Evolutionary conservation across 768 basidiomycete species (phyloP).

Genomic region (Rhodocollybia butyracea): DNA sequence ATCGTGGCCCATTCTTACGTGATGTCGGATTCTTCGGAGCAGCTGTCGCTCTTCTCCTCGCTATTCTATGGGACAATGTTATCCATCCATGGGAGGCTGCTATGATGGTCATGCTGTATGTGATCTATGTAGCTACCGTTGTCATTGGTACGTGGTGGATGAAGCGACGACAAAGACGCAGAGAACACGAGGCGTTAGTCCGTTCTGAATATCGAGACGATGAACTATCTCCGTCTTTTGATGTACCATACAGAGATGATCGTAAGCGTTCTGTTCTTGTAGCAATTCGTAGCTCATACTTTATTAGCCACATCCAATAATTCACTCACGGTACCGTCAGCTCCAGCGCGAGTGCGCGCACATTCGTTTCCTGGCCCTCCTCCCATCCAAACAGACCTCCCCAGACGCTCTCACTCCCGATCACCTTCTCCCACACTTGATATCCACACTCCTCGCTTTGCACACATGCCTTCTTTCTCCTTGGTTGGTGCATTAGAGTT

Average conservation of each 20-base stretch:
- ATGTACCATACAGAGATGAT: constrained; percentile 59
- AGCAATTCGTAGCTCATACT: background rate
- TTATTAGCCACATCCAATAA: constrained; percentile 18
- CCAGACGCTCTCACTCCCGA: constrained; percentile 40
- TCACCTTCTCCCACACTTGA: constrained; percentile 45
- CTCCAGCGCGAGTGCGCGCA: constrained; percentile 33
- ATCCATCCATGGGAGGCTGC: constrained; percentile 74
- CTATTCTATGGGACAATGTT: constrained; percentile 72
- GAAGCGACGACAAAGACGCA: constrained; percentile 45
- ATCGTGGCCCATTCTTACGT: constrained; percentile 77
- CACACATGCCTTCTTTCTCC: constrained; percentile 79
- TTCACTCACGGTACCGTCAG: constrained; percentile 26
- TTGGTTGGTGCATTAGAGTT: constrained; percentile 96
- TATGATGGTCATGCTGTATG: constrained; percentile 68
- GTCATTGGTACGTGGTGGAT: constrained; percentile 78
- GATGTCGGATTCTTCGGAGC: constrained; percentile 94
- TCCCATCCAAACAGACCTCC: constrained; percentile 29
- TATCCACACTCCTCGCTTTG: constrained; percentile 24
- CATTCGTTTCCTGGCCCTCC: constrained; percentile 19
- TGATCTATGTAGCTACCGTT: constrained; percentile 74
- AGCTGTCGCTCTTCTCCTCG: constrained; percentile 72
- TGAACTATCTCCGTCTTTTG: constrained; percentile 27
- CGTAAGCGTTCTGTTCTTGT: constrained; percentile 35
- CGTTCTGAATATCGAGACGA: constrained; percentile 60
- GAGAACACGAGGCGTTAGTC: constrained; percentile 45